Percentiles rank a stretch among this genome's conserved stretches.
Conservation (phyloP, 306 rosid genomes). For the Crataegus laevigata region DNA sequence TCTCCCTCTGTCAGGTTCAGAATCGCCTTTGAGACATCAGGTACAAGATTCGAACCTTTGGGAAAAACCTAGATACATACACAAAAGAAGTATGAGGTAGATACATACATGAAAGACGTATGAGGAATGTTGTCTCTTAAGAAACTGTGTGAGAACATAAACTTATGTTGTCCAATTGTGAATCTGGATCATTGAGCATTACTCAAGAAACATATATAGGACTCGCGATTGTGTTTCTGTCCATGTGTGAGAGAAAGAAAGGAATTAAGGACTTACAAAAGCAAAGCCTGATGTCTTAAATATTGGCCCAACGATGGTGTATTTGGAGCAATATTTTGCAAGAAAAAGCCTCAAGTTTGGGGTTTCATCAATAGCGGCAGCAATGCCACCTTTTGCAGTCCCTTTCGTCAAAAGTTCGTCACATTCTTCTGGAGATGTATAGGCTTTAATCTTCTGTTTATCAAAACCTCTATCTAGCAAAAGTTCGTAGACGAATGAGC, state of each 20-base stretch:
- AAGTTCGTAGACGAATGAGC: constrained; percentile 36
- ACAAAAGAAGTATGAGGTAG: neutral
- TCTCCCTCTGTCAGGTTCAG: constrained; percentile 54
- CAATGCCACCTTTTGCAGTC: constrained; percentile 29
- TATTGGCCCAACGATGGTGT: constrained; percentile 19
- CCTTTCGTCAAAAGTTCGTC: constrained; percentile 20
- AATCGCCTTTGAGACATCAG: constrained; percentile 58
- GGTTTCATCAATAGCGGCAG: constrained; percentile 37
- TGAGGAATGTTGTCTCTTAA: too few species aligned
- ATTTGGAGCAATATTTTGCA: constrained; percentile 30
- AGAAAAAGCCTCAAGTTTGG: constrained; percentile 20
- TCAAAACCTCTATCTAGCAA: constrained; percentile 33
- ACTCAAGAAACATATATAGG: neutral
- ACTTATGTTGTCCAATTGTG: neutral
- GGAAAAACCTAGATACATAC: constrained; percentile 25
- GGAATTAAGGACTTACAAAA: constrained; percentile 23
- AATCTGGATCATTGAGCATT: neutral
- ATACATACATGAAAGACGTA: neutral
- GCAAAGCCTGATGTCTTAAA: constrained; percentile 36
- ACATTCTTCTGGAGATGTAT: constrained; percentile 7
- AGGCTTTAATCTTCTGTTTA: constrained; percentile 15
- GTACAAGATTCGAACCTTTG: constrained; percentile 42
- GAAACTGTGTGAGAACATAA: too few species aligned
- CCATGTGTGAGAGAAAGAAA: neutral
- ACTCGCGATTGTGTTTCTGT: neutral